Evolutionary conservation across 1,284 basidiomycete genomes (phyloP).

Genomic region (Cerrena zonata): DNA sequence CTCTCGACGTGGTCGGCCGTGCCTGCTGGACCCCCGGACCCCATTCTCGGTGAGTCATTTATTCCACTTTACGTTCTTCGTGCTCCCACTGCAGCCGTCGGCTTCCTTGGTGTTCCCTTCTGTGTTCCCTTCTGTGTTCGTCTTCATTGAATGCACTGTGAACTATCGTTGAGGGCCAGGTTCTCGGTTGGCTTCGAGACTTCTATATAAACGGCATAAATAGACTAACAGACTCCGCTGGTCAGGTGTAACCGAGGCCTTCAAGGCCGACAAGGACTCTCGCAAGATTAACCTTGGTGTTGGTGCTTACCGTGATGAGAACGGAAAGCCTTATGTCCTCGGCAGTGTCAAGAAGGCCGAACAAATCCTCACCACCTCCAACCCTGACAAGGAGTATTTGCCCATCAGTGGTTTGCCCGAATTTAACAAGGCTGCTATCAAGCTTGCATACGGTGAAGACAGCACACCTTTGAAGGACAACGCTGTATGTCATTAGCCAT

Average conservation of each 20-base stretch:
- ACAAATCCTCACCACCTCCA: slow-evolving; percentile 59
- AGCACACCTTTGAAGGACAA: slow-evolving; percentile 71
- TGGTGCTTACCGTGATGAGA: slow-evolving; percentile 88
- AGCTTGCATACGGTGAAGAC: slow-evolving; percentile 88
- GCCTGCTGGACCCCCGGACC: slow-evolving; percentile 84
- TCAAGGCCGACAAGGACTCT: slow-evolving; percentile 87
- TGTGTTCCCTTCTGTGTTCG: background rate
- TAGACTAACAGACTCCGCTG: slow-evolving; percentile 3
- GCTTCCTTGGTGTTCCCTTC: background rate
- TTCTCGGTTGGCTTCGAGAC: no score
- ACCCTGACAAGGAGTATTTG: slow-evolving; percentile 95
- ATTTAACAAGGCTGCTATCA: slow-evolving; percentile 86
- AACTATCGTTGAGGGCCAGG: no score
- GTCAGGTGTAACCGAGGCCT: slow-evolving; percentile 83
- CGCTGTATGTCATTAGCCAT: slow-evolving; percentile 49
- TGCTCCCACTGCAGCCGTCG: background rate
- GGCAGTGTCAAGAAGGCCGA: slow-evolving; percentile 92
- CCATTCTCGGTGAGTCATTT: slow-evolving; percentile 77
- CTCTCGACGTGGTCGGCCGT: slow-evolving; percentile 81
- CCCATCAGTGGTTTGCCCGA: slow-evolving; percentile 88
- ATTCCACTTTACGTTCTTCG: background rate
- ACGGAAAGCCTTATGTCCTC: slow-evolving; percentile 94
- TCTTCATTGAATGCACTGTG: no score
- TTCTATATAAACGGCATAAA: no score
- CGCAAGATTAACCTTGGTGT: slow-evolving; percentile 97